Evolutionary conservation across 2,329 filamentous ascomycete genomes (phyloP).

Genomic region (Fusarium sp.): DNA sequence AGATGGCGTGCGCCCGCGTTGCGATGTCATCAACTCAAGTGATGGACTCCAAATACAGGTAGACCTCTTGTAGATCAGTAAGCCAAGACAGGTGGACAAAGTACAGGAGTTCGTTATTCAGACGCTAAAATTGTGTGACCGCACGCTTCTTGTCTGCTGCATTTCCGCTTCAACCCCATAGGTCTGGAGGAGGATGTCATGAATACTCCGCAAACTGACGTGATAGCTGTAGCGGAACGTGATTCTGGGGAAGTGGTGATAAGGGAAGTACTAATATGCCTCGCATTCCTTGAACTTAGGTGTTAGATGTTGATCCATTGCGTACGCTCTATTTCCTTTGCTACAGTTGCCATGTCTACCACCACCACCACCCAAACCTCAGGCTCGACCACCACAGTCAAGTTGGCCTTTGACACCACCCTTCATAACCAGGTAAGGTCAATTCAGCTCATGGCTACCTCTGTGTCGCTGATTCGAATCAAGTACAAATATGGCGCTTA

Average conservation of each 20-base stretch:
- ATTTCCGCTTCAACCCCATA: slow-evolving; percentile 1
- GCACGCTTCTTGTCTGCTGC: neutral
- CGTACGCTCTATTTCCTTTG: no score
- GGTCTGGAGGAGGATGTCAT: neutral
- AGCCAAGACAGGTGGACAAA: neutral
- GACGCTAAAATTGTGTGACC: slow-evolving; percentile 8
- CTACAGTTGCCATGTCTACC: neutral
- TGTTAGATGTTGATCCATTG: neutral
- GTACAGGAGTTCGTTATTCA: neutral
- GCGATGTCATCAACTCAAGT: neutral
- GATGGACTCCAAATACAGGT: neutral
- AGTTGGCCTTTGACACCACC: slow-evolving; percentile 2
- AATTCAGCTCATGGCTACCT: neutral
- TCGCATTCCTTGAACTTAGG: neutral
- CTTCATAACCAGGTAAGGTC: neutral
- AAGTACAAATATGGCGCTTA: slow-evolving; percentile 50
- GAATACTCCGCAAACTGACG: slow-evolving; percentile 9
- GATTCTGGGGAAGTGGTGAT: neutral
- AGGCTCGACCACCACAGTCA: neutral
- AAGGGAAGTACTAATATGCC: neutral
- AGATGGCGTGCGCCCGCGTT: neutral
- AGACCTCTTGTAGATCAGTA: neutral
- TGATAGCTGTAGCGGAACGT: neutral
- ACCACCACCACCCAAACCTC: neutral
- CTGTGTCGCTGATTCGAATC: neutral